Base-by-base conservation (phyloP, 164 flowering plant genomes). In the Piper longum region DNA sequence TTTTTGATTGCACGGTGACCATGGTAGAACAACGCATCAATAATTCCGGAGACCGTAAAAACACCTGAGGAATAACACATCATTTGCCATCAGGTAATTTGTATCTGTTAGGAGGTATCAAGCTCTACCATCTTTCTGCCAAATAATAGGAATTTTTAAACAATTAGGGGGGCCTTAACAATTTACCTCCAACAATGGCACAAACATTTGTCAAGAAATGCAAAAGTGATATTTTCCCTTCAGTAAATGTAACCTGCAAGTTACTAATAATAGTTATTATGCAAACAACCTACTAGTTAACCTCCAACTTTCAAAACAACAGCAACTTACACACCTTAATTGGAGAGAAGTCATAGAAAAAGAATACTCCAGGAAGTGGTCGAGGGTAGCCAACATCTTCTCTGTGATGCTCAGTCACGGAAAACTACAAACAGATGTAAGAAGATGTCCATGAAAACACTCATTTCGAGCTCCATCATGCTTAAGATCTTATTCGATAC, bases 351-450 rank as follows among this genome's bases (percentile, higher is more conserved):
- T 87, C 95, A 71, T 87, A 85, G 61, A 78, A 76, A 81, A 87
- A 85, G 82, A 78, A 87, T 61, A 87, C 77, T 73, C 95, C 95
- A 57, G 87, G 85, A 69, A 63, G 76, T 16, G 81, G 64, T 19
- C 69, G 76, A 54, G 61, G 66, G 64, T 62, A 77, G 60, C 79
- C 83, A 14, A 80, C 83, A 26, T 77, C 61, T 62, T 52, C 64
- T 70, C 75, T 79, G 56, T 79, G 85, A 75, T 87, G 90, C 75
- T 86, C 90, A 12, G 95, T 87, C 60, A 87, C 90, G 48, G 95
- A 87, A 66, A 80, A 87, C 90, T 87, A 83, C 69, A 69, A 9
- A 68, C 61, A 60, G 44, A 60, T 26, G 36, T 26, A n/a, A 13
- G 6, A 59, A 13, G 11, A 41, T 4, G 19, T 4, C 16, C 4